Evolutionary conservation across 2,329 filamentous ascomycete genomes (phyloP), one percentile per base, ranked within the genome.

Genomic region (Ophiostoma australiae): DNA sequence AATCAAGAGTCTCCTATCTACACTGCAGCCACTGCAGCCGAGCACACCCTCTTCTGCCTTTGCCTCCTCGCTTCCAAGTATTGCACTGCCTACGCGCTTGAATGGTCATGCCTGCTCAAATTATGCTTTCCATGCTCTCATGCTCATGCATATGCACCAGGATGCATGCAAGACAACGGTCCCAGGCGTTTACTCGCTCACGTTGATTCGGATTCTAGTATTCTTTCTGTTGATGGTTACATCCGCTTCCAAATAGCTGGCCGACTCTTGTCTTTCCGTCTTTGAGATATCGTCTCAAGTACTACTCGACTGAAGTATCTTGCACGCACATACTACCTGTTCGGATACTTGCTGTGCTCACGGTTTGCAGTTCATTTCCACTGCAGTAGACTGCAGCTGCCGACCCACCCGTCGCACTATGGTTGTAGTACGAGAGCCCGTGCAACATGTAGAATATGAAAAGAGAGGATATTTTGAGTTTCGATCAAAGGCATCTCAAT

Each of bases 401-500:
- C 33, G 61, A 37, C 61, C 61, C 61, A 65, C 61, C 61, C 61
- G 61, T 65, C 61, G 61, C 61, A 65, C 61, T 31, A 65, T 31
- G 31, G n/a, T 20, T 33, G 27, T 31, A 31, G 27, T 31, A 31
- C 31, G 61, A 15, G 27, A 4, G 52, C 52, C 52, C 52, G 52
- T 58, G 52, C 52, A 58, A 58, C 31, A 58, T 58, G 52, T 58
- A 58, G 48, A 52, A 52, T 52, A 7, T 23, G 20, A 41, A 41
- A 3, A 31, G n/a, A 31, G 3, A 13, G 37, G 10, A 39, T 39
- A 39, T 39, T 31, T 31, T 31, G 27, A 3, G 27, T 31, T 1
- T 31, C 27, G 27, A 31, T 31, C 27, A 31, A 31, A 31, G 27
- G 27, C 27, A 1, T 31, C 27, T 31, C 27, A 31, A 31, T 31